Percentiles rank a stretch among this genome's conserved stretches.
Conservation (phyloP, 768 basidiomycete genomes). For the Lepiota venenata region DNA sequence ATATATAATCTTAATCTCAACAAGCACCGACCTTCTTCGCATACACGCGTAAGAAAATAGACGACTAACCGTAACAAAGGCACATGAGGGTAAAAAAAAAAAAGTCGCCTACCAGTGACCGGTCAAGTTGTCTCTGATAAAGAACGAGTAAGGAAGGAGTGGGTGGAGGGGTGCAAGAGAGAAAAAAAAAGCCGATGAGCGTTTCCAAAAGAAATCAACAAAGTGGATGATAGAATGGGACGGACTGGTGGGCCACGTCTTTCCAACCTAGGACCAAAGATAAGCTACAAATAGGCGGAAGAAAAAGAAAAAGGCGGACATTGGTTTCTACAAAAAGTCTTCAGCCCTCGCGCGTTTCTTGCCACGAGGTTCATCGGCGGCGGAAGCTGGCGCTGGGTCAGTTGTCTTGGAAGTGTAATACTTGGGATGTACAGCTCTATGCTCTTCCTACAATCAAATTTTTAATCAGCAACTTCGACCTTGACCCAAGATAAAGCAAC, state of each 20-base stretch:
- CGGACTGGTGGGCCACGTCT: constrained; percentile 12
- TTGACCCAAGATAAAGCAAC: constrained; percentile 23
- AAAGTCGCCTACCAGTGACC: constrained; percentile 7
- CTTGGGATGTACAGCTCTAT: constrained; percentile 59
- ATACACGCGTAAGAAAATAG: not conserved
- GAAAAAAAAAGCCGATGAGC: constrained; percentile 4
- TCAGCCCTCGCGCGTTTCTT: constrained; percentile 86
- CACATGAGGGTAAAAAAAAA: not conserved
- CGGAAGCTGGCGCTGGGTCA: constrained; percentile 20
- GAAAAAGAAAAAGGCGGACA: not conserved
- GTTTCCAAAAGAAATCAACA: not conserved
- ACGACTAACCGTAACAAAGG: constrained; percentile 7
- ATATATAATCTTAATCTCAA: not conserved
- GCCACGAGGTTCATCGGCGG: constrained; percentile 62
- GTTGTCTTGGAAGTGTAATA: constrained; percentile 54
- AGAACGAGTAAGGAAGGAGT: not conserved
- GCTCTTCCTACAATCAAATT: constrained; percentile 59
- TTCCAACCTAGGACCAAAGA: constrained; percentile 2
- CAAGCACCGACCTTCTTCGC: constrained; percentile 9
- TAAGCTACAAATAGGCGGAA: not conserved
- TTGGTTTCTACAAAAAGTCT: constrained; percentile 59
- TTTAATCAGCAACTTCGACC: not conserved
- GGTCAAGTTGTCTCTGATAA: not conserved
- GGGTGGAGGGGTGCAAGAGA: not conserved
- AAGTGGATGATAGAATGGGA: constrained; percentile 8